Percentiles rank a stretch among this genome's conserved stretches.
Conservation (phyloP, 306 rosid genomes). For the Canavalia gladiata region DNA sequence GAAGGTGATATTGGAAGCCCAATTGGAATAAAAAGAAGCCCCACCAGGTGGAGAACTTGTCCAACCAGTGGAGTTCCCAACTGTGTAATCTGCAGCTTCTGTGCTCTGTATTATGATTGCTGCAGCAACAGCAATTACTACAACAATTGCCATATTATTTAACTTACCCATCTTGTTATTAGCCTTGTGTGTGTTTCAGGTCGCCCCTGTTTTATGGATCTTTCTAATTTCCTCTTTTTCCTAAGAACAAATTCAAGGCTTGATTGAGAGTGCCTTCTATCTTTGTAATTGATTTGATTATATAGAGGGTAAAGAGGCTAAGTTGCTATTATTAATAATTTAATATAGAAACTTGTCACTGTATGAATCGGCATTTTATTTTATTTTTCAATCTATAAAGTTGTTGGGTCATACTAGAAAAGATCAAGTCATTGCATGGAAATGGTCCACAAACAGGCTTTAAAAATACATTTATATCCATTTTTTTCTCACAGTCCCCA, state of each 20-base stretch:
- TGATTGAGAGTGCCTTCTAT: background rate
- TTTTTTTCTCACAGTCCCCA: background rate
- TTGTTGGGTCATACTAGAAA: background rate
- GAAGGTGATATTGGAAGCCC: constrained; percentile 52
- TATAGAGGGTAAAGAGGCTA: constrained; percentile 27
- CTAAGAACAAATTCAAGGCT: background rate
- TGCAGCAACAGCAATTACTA: constrained; percentile 26
- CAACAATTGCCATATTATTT: constrained; percentile 33
- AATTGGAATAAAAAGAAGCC: constrained; percentile 46
- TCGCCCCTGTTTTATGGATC: constrained; percentile 43
- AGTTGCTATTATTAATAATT: background rate
- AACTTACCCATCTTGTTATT: constrained; percentile 36
- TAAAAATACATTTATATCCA: background rate
- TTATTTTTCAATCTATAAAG: background rate
- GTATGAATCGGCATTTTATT: background rate
- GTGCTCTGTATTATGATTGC: background rate
- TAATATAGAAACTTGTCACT: background rate
- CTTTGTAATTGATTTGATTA: background rate
- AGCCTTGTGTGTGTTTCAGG: constrained; percentile 33
- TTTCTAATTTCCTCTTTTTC: background rate
- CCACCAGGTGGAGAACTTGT: constrained; percentile 19
- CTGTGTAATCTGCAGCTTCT: constrained; percentile 44
- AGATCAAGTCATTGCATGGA: constrained; percentile 11
- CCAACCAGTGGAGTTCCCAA: constrained; percentile 58
- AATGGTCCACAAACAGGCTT: background rate